A percentile compares a stretch with the other conserved stretches of the same genome.
Conservation (phyloP, 768 basidiomycete species). For the Leucocoprinus birnbaumii region DNA sequence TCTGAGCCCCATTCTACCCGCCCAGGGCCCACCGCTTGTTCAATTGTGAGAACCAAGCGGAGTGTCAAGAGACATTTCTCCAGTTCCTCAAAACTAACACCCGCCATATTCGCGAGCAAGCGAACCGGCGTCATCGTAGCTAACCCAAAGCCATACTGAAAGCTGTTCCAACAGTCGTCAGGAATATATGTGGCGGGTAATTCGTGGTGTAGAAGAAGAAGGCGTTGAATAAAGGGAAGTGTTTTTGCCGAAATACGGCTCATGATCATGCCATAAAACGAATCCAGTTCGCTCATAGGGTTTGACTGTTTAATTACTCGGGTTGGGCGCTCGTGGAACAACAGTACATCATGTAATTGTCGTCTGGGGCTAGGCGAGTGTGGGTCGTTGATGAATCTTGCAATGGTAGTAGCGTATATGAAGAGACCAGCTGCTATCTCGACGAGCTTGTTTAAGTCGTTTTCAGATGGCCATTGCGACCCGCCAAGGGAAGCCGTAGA, state of each 20-base stretch:
- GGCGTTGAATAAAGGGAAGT: neutral
- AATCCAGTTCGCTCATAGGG: neutral
- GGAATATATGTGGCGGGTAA: neutral
- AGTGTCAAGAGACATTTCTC: neutral
- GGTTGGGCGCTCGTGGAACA: neutral
- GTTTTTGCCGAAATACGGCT: neutral
- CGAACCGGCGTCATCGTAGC: too few relatives aligned
- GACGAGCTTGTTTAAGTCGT: neutral
- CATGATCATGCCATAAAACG: neutral
- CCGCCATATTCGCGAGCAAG: too few relatives aligned
- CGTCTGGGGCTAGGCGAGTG: neutral
- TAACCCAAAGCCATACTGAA: too few relatives aligned
- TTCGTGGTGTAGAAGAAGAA: neutral
- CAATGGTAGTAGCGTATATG: constrained; percentile 6
- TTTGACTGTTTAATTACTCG: too few relatives aligned
- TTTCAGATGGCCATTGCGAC: constrained; percentile 11
- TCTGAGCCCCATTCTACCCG: neutral
- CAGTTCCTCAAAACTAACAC: neutral
- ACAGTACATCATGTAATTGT: neutral
- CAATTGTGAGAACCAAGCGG: neutral
- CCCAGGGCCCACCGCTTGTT: neutral
- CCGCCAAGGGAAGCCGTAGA: neutral
- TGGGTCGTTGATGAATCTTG: constrained; percentile 7
- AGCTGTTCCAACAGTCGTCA: too few relatives aligned
- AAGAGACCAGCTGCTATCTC: constrained; percentile 2